These are phyloP conservation scores for Sphagnum contortum DNA, from an alignment of 225 moss, liverwort and hornwort genomes.

Conservation along the genomic window DNA sequence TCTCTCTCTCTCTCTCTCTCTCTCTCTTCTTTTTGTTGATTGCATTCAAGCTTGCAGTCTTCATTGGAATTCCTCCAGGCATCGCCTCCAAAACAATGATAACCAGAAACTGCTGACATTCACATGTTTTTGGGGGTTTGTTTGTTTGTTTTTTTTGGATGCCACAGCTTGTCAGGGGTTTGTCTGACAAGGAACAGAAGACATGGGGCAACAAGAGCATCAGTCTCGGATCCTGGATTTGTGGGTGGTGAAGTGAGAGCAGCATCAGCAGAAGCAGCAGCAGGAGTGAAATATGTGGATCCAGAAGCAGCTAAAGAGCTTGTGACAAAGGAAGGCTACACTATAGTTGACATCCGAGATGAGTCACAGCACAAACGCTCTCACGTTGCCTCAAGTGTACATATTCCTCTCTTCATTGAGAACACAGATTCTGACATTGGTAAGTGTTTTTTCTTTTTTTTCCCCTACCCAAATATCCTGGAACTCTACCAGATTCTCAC, in stretches of 20 bases:
- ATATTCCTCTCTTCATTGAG: conserved; percentile 79
- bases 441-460: not conserved
- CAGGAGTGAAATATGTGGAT: conserved; percentile 69
- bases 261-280: conserved; percentile 17
- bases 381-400: conserved; percentile 55
- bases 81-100: too few species aligned
- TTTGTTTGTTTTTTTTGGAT: not conserved
- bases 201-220: conserved; percentile 24
- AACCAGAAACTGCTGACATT: too few species aligned
- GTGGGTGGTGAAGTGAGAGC: conserved; percentile 3
- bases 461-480: too few species aligned
- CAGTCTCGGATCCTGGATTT: conserved; percentile 27
- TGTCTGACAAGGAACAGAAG: conserved; percentile 24
- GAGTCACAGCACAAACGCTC: conserved; percentile 61
- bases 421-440: conserved; percentile 67
- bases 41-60: too few species aligned
- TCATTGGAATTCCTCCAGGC: too few species aligned
- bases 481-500: too few species aligned
- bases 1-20: too few species aligned
- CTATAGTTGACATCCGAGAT: conserved; percentile 78
- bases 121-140: too few species aligned
- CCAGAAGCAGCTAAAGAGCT: conserved; percentile 67
- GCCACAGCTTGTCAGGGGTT: conserved; percentile 27
- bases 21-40: too few species aligned
- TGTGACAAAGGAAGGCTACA: conserved; percentile 57